These are phyloP conservation scores for Candida yuanshanica DNA, from an alignment of 805 yeast genomes.

Conservation along the genomic window DNA sequence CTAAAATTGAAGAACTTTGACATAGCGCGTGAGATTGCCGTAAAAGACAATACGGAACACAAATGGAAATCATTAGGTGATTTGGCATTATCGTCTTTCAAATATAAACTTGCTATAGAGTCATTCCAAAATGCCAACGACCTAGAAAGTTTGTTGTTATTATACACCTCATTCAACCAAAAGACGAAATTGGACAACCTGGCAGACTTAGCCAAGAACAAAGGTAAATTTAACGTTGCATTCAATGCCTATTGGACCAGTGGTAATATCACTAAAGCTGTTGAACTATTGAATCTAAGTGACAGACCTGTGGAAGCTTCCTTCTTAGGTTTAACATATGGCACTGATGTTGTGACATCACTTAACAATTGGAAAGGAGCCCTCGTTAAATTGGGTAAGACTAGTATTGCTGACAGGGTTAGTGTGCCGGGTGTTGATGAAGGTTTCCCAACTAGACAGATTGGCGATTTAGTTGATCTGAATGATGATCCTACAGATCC, in stretches of 20 bases:
- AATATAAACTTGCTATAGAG: constrained; percentile 72
- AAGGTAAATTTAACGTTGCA: constrained; percentile 84
- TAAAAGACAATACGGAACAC: constrained; percentile 46
- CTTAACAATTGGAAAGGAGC: constrained; percentile 65
- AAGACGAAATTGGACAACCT: constrained; percentile 51
- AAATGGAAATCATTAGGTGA: constrained; percentile 95
- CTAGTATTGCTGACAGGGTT: constrained; percentile 57
- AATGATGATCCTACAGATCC: constrained; percentile 26
- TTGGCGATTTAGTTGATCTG: constrained; percentile 34
- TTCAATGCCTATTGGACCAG: constrained; percentile 88
- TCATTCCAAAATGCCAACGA: constrained; percentile 78
- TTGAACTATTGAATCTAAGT: constrained; percentile 58
- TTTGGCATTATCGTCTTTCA: constrained; percentile 71
- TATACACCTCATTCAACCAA: constrained; percentile 79
- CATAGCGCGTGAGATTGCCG: constrained; percentile 66
- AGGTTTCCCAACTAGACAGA: constrained; percentile 27
- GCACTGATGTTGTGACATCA: constrained; percentile 36
- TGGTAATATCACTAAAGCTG: constrained; percentile 62
- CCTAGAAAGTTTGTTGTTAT: constrained; percentile 70
- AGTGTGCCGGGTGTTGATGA: constrained; percentile 34
- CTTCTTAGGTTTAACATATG: constrained; percentile 68
- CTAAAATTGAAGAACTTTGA: constrained; percentile 65
- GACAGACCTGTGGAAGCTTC: constrained; percentile 83
- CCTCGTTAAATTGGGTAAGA: constrained; percentile 46
- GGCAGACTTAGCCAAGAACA: constrained; percentile 60